These are phyloP conservation scores for Pecoramyces ruminantium DNA, from an alignment of 192 early-diverging fungal genomes.

Conservation along the genomic window DNA sequence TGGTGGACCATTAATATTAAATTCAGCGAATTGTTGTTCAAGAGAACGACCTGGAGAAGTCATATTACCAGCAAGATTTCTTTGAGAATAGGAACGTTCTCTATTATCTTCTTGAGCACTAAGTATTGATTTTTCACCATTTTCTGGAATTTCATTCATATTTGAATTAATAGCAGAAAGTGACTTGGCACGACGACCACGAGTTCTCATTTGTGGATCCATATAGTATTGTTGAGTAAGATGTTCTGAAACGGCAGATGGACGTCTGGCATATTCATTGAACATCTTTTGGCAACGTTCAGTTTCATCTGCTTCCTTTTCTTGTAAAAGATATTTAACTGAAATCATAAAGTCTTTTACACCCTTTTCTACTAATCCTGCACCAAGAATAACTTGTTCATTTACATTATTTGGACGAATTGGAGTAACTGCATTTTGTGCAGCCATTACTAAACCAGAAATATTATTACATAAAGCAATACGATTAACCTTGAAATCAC, in stretches of 20 bases:
- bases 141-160: neutral
- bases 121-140: neutral
- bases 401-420: neutral
- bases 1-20: neutral
- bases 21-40: neutral
- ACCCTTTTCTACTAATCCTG: neutral
- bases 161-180: neutral
- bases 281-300: neutral
- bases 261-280: neutral
- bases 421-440: neutral
- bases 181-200: neutral
- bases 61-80: neutral
- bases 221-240: neutral
- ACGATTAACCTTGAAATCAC: constrained; percentile 42
- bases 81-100: neutral
- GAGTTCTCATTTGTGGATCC: neutral
- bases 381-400: neutral
- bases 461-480: constrained; percentile 46
- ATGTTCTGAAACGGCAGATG: neutral
- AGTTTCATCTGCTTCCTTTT: neutral
- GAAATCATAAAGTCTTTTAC: neutral
- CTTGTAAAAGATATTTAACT: neutral
- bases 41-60: neutral
- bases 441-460: constrained; percentile 16
- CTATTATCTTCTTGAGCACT: neutral